Evolutionary conservation across 495 filamentous ascomycete species (phyloP).

Genomic region (Talaromyces stipitatus): DNA sequence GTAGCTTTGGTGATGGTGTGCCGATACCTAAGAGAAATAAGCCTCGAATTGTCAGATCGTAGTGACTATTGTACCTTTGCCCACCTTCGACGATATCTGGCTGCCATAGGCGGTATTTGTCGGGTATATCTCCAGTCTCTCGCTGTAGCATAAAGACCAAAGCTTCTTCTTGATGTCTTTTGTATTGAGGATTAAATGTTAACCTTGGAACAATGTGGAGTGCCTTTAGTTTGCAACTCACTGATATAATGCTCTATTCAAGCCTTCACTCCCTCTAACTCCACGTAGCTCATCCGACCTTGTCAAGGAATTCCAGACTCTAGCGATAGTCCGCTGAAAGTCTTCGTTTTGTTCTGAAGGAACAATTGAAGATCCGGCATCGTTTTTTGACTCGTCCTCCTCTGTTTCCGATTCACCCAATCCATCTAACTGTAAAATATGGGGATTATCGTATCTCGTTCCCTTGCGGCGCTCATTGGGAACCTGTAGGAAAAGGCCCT

Average conservation of each 20-base stretch:
- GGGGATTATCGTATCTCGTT: constrained; percentile 5
- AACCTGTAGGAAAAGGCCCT: not conserved
- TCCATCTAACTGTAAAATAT: not conserved
- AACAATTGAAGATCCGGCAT: not conserved
- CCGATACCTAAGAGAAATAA: not conserved
- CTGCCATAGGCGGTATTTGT: not conserved
- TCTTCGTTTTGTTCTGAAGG: not conserved
- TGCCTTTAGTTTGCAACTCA: not conserved
- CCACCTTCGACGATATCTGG: not conserved
- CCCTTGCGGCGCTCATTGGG: not conserved
- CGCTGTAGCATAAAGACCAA: constrained; percentile 2
- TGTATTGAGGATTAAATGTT: not conserved
- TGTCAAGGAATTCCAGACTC: constrained; percentile 1
- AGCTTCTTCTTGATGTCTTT: constrained; percentile 8
- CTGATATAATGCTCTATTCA: constrained; percentile 1
- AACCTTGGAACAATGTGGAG: too few species aligned
- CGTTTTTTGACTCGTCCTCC: not conserved
- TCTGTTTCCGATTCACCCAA: not conserved
- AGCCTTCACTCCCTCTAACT: not conserved
- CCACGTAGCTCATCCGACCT: not conserved
- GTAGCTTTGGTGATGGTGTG: not conserved
- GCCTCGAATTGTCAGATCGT: not conserved
- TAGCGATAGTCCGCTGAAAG: constrained; percentile 1
- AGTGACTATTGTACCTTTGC: not conserved
- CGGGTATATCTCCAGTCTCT: not conserved